Percentiles rank a stretch among this genome's conserved stretches.
Conservation (phyloP, 495 filamentous ascomycete genomes). For the Aeminium ludgeri region DNA sequence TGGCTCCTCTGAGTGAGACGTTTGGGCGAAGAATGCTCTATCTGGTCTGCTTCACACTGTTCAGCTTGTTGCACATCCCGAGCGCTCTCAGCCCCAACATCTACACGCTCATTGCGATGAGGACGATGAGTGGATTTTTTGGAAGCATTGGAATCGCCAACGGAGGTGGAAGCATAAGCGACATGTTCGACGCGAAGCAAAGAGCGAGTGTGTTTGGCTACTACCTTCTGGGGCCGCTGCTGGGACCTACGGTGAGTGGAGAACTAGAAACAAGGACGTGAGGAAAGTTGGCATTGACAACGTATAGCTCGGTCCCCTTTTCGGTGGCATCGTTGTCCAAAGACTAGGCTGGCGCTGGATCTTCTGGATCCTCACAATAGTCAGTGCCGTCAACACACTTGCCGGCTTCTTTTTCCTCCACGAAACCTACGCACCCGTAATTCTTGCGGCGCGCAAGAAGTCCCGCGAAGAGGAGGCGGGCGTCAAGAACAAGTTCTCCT, state of each 20-base stretch:
- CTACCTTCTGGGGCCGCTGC: slow-evolving; percentile 18
- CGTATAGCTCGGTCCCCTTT: slow-evolving; percentile 19
- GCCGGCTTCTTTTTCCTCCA: slow-evolving; percentile 18
- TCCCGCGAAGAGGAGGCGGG: slow-evolving; percentile 11
- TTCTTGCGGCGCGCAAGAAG: slow-evolving; percentile 13
- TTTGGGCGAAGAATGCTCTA: slow-evolving; percentile 18
- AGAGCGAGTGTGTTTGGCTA: slow-evolving; percentile 18
- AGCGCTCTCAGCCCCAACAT: slow-evolving; percentile 17
- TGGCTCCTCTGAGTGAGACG: slow-evolving; percentile 18
- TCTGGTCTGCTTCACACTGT: slow-evolving; percentile 17
- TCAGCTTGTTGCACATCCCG: slow-evolving; percentile 23
- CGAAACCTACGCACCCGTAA: slow-evolving; percentile 18
- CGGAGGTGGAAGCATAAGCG: slow-evolving; percentile 18
- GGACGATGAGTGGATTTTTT: slow-evolving; percentile 26
- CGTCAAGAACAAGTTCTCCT: slow-evolving; percentile 5
- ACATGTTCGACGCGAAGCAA: slow-evolving; percentile 18
- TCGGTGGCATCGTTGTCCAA: slow-evolving; percentile 19
- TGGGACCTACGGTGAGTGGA: slow-evolving; percentile 16
- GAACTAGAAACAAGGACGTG: too few species aligned
- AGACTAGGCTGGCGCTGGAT: slow-evolving; percentile 19
- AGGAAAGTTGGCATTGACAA: too few species aligned
- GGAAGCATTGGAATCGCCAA: slow-evolving; percentile 23
- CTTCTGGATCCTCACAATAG: slow-evolving; percentile 21
- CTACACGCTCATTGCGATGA: slow-evolving; percentile 15
- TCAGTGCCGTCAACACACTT: slow-evolving; percentile 16